These are phyloP conservation scores for Kingdonia uniflora DNA, from an alignment of 164 flowering plant genomes.

Conservation along the genomic window DNA sequence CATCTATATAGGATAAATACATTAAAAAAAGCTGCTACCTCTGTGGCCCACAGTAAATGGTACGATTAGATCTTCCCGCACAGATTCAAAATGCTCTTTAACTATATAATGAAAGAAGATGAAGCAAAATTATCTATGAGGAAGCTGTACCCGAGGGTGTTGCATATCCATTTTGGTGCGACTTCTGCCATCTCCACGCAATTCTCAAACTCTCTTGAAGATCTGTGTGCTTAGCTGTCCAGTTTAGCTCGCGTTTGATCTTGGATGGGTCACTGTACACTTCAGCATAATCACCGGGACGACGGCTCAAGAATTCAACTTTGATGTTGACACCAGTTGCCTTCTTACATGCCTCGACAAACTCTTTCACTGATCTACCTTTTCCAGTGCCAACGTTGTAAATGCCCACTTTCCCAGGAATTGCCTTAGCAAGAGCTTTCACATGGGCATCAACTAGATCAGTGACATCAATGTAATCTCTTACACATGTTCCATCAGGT, in stretches of 20 bases:
- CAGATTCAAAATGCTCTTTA: no score
- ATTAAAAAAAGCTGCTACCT: no score
- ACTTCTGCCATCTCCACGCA: slow-evolving; percentile 95
- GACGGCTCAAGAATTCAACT: slow-evolving; percentile 59
- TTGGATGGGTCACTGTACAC: slow-evolving; percentile 84
- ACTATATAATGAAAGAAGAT: no score
- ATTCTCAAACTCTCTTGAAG: slow-evolving; percentile 60
- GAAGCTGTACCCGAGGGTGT: slow-evolving; percentile 13
- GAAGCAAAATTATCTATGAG: not conserved
- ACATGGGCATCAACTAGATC: slow-evolving; percentile 98
- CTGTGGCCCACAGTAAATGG: no score
- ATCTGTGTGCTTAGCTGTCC: slow-evolving; percentile 78
- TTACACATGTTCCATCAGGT: slow-evolving; percentile 79
- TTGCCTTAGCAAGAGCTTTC: slow-evolving; percentile 86
- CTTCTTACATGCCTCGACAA: slow-evolving; percentile 91
- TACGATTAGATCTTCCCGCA: no score
- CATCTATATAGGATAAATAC: no score
- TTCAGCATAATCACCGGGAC: slow-evolving; percentile 98
- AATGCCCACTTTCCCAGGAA: slow-evolving; percentile 72
- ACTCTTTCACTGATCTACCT: slow-evolving; percentile 97
- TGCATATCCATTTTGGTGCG: slow-evolving; percentile 64
- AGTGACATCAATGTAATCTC: slow-evolving; percentile 94
- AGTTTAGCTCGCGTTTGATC: slow-evolving; percentile 67
- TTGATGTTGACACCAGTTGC: slow-evolving; percentile 74
- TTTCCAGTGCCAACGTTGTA: slow-evolving; percentile 97